Base-by-base conservation (phyloP, 306 rosid genomes). In the Pterocarpus macrocarpus region DNA sequence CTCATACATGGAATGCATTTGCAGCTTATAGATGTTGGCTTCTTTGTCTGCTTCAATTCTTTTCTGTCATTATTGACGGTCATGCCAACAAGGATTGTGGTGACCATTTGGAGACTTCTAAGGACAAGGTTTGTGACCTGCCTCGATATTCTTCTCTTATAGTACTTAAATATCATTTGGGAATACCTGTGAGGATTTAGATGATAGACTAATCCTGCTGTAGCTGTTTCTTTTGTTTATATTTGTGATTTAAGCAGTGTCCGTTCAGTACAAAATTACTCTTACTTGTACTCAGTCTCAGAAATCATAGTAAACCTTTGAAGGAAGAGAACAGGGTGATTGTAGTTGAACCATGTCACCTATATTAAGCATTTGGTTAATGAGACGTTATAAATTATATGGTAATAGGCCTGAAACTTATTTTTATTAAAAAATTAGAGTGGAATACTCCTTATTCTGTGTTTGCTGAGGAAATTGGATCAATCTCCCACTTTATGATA, bases 21-120 rank as follows among this genome's bases (percentile, higher is more conserved):
- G 95, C 99, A 95, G 99, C 99, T 95, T 80, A 95, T 95, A 84
- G 86, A 90, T 68, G 97, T 93, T 73, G 99, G 97, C 56, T 91
- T 93, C 91, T 95, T 95, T 55, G 97, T 95, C 86, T 95, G 99
- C 90, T 76, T 95, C 59, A 91, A 93, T 85, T 95, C 99, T 10
- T 95, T 95, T 89, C 87, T 95, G 69, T 93, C 99, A 28, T 41
- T 95, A 68, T 79, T 95, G 86, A 93, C 97, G 61, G 75, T 95
- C 84, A 88, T 90, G 94, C 99, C 99, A 11, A 89, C 94, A 58
- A 90, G 99, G 87, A 70, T 93, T 2, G 30, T 82, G 63, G 89
- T 89, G 85, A 82, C 88, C 69, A 38, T 83, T 45, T 90, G 97
- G 97, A 91, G 87, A 90, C 86, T 93, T 82, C 56, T 92, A n/a